A percentile compares a stretch with the other conserved stretches of the same genome.
Evolutionary conservation across 345 rosid species (phyloP).

Genomic region (Corchorus capsularis): DNA sequence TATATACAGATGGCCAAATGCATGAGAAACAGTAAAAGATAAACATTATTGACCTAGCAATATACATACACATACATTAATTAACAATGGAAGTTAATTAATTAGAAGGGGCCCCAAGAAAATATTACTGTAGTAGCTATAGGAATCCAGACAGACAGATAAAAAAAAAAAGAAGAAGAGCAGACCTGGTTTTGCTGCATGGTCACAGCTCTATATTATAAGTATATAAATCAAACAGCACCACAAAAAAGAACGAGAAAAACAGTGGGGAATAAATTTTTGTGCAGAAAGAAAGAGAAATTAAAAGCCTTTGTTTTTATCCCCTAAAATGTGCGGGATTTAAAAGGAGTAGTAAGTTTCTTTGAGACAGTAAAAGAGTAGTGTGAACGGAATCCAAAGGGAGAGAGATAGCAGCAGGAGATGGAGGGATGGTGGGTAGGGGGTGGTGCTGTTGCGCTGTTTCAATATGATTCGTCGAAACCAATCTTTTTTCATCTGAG

Average conservation of each 20-base stretch:
- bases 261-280: conserved; percentile 1
- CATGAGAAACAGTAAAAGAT: conserved; percentile 2
- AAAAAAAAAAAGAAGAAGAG: neutral
- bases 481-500: conserved; percentile 25
- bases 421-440: neutral
- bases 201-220: neutral
- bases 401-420: conserved; percentile 6
- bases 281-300: neutral
- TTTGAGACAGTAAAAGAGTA: neutral
- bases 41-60: neutral
- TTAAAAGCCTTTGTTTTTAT: conserved; percentile 10
- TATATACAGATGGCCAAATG: neutral
- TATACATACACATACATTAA: neutral
- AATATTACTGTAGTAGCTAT: neutral
- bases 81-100: neutral
- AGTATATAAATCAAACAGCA: neutral
- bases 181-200: conserved; percentile 14
- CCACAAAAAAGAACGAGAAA: neutral
- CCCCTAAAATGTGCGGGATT: conserved; percentile 21
- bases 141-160: neutral
- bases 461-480: conserved; percentile 38
- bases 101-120: conserved; percentile 6
- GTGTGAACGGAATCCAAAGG: conserved; percentile 52
- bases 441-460: conserved; percentile 9
- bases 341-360: neutral